A percentile compares a stretch with the other conserved stretches of the same genome.
phyloP scores from a whole-genome alignment of 306 rosid species.

The Comarum palustre region DNA sequence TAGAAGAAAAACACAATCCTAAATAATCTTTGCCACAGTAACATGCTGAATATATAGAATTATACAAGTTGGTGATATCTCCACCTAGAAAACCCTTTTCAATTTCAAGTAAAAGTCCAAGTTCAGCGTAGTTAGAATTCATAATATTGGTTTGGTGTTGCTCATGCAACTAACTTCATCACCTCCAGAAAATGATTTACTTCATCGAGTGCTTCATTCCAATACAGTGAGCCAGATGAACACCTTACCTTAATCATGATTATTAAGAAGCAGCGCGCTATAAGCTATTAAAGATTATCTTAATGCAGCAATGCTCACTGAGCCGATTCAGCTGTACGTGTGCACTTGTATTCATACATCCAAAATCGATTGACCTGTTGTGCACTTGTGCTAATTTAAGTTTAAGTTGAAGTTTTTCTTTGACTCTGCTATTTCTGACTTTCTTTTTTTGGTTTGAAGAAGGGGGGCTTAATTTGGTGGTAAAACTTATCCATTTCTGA shows the following conservation, averaged over 20 bases:
- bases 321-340: slow-evolving; percentile 9
- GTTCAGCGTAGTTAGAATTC: background rate
- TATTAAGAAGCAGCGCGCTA: background rate
- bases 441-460: background rate
- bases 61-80: slow-evolving; percentile 5
- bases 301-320: slow-evolving; percentile 4
- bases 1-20: slow-evolving; percentile 5
- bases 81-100: background rate
- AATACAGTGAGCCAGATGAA: slow-evolving; percentile 37
- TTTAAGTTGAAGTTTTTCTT: background rate
- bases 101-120: background rate
- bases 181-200: slow-evolving; percentile 18
- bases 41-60: background rate
- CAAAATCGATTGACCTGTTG: background rate
- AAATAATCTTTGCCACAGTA: slow-evolving; percentile 21
- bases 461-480: background rate
- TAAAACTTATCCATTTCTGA: slow-evolving; percentile 10
- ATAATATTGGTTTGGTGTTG: slow-evolving; percentile 37
- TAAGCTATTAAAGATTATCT: background rate
- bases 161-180: slow-evolving; percentile 33
- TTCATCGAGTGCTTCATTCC: slow-evolving; percentile 35
- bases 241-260: background rate
- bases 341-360: background rate
- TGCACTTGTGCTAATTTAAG: background rate
- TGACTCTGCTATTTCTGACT: background rate